Conservation (phyloP, 1,139 yeast species). For the Yamadazyma trypodendri region DNA sequence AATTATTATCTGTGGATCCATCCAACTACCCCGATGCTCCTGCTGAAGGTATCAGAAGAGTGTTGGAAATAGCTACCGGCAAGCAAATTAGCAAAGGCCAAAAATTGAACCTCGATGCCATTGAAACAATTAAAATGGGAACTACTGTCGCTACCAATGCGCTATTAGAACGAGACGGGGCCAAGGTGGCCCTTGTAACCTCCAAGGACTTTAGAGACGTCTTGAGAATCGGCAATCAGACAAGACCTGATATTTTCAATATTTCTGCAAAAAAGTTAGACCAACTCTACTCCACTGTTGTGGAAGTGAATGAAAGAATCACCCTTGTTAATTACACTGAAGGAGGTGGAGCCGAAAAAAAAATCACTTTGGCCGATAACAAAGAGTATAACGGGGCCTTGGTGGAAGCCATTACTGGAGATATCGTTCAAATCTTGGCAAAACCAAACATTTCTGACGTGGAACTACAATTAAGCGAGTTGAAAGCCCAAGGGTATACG, state of each 20-base stretch:
- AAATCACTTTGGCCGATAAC: slow-evolving; percentile 50
- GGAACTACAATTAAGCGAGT: slow-evolving; percentile 28
- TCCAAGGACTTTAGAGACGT: slow-evolving; percentile 69
- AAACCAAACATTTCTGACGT: slow-evolving; percentile 29
- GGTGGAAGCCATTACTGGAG: slow-evolving; percentile 30
- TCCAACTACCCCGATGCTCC: slow-evolving; percentile 22
- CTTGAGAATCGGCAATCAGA: slow-evolving; percentile 66
- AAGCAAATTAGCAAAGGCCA: slow-evolving; percentile 16
- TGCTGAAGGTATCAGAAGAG: slow-evolving; percentile 24
- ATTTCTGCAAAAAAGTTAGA: slow-evolving; percentile 57
- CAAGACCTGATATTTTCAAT: slow-evolving; percentile 70
- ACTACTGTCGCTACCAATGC: slow-evolving; percentile 84
- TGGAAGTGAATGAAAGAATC: slow-evolving; percentile 72
- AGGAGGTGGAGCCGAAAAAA: slow-evolving; percentile 33
- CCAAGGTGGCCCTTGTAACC: slow-evolving; percentile 58
- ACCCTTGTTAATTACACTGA: slow-evolving; percentile 60
- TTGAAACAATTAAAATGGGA: slow-evolving; percentile 64
- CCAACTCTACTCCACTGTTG: slow-evolving; percentile 58
- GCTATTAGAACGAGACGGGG: slow-evolving; percentile 66
- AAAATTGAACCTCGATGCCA: slow-evolving; percentile 29
- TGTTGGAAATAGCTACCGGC: slow-evolving; percentile 16
- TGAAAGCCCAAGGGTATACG: slow-evolving; percentile 55
- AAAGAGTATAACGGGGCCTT: slow-evolving; percentile 23
- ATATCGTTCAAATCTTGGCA: slow-evolving; percentile 52
- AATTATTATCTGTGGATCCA: slow-evolving; percentile 24